Evolutionary conservation across 164 flowering plant species (phyloP), one percentile per base, ranked within the genome.

Genomic region (Echeveria elegans): DNA sequence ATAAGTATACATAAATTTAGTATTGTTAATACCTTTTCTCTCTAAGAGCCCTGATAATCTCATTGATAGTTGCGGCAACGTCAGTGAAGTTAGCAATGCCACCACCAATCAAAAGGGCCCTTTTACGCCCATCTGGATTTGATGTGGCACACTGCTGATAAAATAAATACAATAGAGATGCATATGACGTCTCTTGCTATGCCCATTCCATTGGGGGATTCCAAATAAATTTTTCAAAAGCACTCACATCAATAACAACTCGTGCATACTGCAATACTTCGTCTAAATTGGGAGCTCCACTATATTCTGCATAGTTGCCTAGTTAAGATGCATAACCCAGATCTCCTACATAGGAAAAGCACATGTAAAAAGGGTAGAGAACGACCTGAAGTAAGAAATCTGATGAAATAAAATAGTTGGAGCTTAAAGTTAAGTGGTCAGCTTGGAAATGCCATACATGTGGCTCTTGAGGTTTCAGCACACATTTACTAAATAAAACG

Each of bases 231-330:
- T 19, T n/a, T n/a, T n/a, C n/a, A n/a, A 23, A 38, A 64, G 21
- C 21, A 29, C 94, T 82, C 75, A 89, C 98, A 78, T 92, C 96
- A 78, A 88, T 75, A 58, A 89, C 96, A 26, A 92, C 98, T 77
- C 95, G 76, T 7, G 98, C 96, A 78, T 92, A 92, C 50, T 92
- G 94, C 79, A 92, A 76, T 28, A 92, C 97, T 78, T 92, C 97
- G 64, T 89, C 97, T 71, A 89, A 94, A 77, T 89, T 92, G 30
- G 96, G 98, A 63, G 96, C 96, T 66, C 98, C 98, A 77, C 98
- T 89, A 48, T 92, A 92, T 71, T 92, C 96, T 31, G 98, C 98
- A 82, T 89, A 89, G 68, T 89, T 92, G 8, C 96, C 98, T 50
- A 92, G 95, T 73, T 92, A 95, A 24, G 85, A 79, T 18, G 98